A percentile compares a stretch with the other conserved stretches of the same genome.
Conservation (phyloP, 2,329 filamentous ascomycete species). For the Diaporthe velutina region DNA sequence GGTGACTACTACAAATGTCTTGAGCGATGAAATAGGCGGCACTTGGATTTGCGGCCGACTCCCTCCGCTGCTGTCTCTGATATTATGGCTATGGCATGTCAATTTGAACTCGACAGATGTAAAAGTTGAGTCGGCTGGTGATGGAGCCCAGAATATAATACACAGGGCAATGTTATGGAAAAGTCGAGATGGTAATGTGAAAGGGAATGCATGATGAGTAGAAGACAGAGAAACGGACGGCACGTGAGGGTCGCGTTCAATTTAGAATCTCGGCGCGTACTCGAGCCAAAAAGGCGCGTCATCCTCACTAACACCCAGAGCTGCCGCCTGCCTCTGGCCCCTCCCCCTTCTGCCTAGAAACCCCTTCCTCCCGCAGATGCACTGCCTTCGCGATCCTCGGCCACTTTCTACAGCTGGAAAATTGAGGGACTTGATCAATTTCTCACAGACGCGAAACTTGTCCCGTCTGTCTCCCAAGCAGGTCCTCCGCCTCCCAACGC, state of each 20-base stretch:
- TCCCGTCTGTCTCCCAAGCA: slow-evolving; percentile 40
- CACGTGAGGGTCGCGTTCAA: slow-evolving; percentile 31
- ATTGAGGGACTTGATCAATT: background rate
- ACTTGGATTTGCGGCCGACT: background rate
- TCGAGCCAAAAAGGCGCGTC: slow-evolving; percentile 27
- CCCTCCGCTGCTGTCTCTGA: background rate
- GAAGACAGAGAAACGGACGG: background rate
- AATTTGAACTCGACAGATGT: background rate
- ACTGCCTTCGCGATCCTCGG: slow-evolving; percentile 6
- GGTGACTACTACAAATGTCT: background rate
- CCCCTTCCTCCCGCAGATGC: slow-evolving; percentile 10
- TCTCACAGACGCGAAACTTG: background rate
- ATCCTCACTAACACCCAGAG: slow-evolving; percentile 12
- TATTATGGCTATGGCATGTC: background rate
- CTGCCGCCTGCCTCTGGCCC: slow-evolving; percentile 23
- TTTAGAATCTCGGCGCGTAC: slow-evolving; percentile 27
- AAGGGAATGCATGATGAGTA: background rate
- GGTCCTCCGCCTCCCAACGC: slow-evolving; percentile 43
- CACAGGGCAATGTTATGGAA: background rate
- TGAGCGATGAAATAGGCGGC: background rate
- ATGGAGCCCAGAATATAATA: background rate
- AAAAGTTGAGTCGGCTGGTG: background rate
- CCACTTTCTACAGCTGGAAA: background rate
- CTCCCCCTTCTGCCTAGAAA: slow-evolving; percentile 25
- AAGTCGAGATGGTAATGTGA: background rate